Evolutionary conservation across 2,329 filamentous ascomycete genomes (phyloP).

Genomic region (Colletotrichum destructivum): DNA sequence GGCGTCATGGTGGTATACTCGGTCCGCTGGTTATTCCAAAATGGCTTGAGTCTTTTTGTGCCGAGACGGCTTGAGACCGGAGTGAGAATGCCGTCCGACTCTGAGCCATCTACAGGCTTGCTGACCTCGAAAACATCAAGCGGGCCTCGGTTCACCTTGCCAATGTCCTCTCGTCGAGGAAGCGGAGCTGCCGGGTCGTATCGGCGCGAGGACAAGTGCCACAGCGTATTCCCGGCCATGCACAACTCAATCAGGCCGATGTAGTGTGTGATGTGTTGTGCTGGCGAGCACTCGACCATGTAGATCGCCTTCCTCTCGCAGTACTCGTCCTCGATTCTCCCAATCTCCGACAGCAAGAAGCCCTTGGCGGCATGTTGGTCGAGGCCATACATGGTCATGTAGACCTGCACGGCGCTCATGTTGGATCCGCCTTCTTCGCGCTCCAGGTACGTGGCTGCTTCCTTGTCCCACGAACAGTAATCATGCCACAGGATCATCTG

Average conservation of each 20-base stretch:
- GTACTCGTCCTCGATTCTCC: slow-evolving; percentile 21
- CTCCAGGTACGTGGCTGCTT: too few relatives aligned
- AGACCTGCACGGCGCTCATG: too few relatives aligned
- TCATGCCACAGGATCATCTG: too few relatives aligned
- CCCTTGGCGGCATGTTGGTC: slow-evolving; percentile 26
- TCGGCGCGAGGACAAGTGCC: slow-evolving; percentile 24
- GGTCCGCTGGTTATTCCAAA: slow-evolving; percentile 21
- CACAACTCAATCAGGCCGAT: slow-evolving; percentile 23
- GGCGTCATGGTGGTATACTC: slow-evolving; percentile 29
- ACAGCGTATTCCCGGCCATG: slow-evolving; percentile 29
- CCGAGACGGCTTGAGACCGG: slow-evolving; percentile 12
- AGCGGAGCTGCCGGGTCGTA: slow-evolving; percentile 19
- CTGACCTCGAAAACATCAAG: slow-evolving; percentile 16
- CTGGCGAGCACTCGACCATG: slow-evolving; percentile 17
- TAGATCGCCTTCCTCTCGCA: slow-evolving; percentile 25
- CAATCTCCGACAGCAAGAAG: slow-evolving; percentile 20
- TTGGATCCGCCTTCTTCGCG: too few relatives aligned
- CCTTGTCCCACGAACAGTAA: too few relatives aligned
- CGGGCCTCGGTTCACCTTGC: slow-evolving; percentile 8
- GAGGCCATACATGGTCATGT: background rate
- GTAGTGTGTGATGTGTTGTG: slow-evolving; percentile 23
- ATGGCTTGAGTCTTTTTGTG: slow-evolving; percentile 3
- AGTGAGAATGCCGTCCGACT: slow-evolving; percentile 15
- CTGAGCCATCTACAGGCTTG: slow-evolving; percentile 14
- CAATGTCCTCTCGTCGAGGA: slow-evolving; percentile 22